Conservation (phyloP, 768 basidiomycete species). For the Grammothele lineata region DNA sequence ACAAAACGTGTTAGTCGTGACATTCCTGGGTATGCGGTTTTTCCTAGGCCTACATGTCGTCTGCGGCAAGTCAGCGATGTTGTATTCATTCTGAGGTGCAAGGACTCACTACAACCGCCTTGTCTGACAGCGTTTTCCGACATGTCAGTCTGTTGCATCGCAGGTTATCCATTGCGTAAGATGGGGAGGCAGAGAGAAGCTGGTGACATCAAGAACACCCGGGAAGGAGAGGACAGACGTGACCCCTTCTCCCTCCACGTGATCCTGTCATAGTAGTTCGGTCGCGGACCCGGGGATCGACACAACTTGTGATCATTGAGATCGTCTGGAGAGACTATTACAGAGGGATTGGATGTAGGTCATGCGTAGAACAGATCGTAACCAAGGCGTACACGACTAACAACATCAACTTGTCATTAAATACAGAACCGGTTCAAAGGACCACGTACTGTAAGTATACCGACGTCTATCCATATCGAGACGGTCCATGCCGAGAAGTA, state of each 20-base stretch:
- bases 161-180: constrained; percentile 61
- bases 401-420: constrained; percentile 18
- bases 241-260: too few relatives aligned
- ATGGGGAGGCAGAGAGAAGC: not conserved
- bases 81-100: not conserved
- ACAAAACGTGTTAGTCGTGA: too few relatives aligned
- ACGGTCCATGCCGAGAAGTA: constrained; percentile 8
- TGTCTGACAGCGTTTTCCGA: constrained; percentile 62
- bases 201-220: not conserved
- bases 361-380: not conserved
- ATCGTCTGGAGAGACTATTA: too few relatives aligned
- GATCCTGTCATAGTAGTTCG: too few relatives aligned
- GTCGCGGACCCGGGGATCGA: too few relatives aligned
- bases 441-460: not conserved
- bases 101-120: constrained; percentile 76
- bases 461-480: constrained; percentile 9
- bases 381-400: constrained; percentile 9
- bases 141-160: constrained; percentile 80
- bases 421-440: constrained; percentile 6
- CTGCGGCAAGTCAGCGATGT: constrained; percentile 29
- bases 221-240: too few relatives aligned
- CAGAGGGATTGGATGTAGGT: too few relatives aligned
- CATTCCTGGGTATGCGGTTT: too few relatives aligned
- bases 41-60: constrained; percentile 55
- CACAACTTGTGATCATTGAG: too few relatives aligned